Percentiles rank a stretch among this genome's conserved stretches.
phyloP scores from a whole-genome alignment of 1,284 basidiomycete genomes.

The Malassezia arunalokei region DNA sequence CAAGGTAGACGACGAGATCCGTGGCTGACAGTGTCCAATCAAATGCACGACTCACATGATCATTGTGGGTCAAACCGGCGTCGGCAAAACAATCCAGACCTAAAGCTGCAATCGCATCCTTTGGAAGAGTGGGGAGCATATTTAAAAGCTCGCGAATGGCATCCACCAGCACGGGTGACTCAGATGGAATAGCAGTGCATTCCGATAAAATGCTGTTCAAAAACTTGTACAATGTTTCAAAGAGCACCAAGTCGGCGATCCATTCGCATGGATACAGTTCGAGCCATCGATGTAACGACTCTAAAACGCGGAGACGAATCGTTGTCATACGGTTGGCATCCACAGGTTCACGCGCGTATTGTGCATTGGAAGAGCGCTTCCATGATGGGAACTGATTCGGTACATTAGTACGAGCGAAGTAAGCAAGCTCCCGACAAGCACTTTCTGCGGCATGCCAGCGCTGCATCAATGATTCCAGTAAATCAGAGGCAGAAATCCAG shows the following conservation, averaged over 20 bases:
- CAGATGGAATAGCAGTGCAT: conserved; percentile 20
- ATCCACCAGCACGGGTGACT: conserved; percentile 13
- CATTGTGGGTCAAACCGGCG: background rate
- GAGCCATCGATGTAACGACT: conserved; percentile 30
- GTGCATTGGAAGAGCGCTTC: conserved; percentile 20
- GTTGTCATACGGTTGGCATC: conserved; percentile 33
- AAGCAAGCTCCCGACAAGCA: conserved; percentile 34
- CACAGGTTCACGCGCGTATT: conserved; percentile 20
- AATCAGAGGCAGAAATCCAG: conserved; percentile 24
- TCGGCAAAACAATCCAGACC: background rate
- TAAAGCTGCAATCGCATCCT: background rate
- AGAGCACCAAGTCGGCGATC: conserved; percentile 31
- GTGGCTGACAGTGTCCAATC: conserved; percentile 7
- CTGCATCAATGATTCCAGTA: conserved; percentile 37
- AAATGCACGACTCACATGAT: background rate
- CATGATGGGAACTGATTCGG: conserved; percentile 39
- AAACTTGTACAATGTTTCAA: conserved; percentile 25
- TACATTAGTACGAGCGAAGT: conserved; percentile 22
- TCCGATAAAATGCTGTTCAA: conserved; percentile 22
- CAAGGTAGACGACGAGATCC: conserved; percentile 36
- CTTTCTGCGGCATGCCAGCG: conserved; percentile 35
- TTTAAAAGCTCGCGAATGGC: background rate
- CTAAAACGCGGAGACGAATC: conserved; percentile 32
- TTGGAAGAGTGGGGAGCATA: background rate
- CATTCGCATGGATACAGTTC: conserved; percentile 38